Base-by-base conservation (phyloP, 306 rosid genomes). In the Pterocarpus santalinus region DNA sequence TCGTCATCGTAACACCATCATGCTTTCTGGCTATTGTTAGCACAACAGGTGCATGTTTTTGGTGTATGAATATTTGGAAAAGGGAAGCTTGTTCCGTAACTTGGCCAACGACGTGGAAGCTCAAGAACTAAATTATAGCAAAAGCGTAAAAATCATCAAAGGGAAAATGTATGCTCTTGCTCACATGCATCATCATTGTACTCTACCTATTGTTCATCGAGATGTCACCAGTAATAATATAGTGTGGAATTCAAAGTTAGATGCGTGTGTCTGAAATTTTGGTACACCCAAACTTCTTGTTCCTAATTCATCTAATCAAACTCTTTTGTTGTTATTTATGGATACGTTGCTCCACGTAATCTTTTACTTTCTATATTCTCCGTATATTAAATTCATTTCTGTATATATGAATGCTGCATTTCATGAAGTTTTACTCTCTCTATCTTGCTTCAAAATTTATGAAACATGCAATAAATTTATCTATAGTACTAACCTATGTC, bases 91-190 rank as follows among this genome's bases (percentile, higher is more conserved):
- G 1, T 73, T 73, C n/a, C 53, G 12, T 2, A 58, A 30, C 58
- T 33, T 81, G 15, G 16, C 22, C 7, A 52, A 53, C 55, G 75
- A 81, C 14, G 71, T 13, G 1, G 84, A 73, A 73, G 80, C 80
- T 32, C 53, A 39, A 43, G 80, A 65, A 49, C 8, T 73, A 51
- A 44, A 33, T 65, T 81, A 80, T 80, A 55, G 77, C 13, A 72
- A 87, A 76, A 80, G 76, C 69, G 55, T 83, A 58, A 74, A 74
- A 38, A 70, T 80, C n/a, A 41, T 82, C n/a, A 80, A 73, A 81
- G 86, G 71, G 39, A 83, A 47, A 49, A 72, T 72, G 1, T 28
- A 43, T 58, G 77, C 53, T 51, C 61, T 79, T 33, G 58, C 69
- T 43, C 33, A 69, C 38, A 56, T 72, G 73, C 79, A 80, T 56